Base-by-base conservation (phyloP, 139 green algal genomes). In the Coelastrella sp. region DNA sequence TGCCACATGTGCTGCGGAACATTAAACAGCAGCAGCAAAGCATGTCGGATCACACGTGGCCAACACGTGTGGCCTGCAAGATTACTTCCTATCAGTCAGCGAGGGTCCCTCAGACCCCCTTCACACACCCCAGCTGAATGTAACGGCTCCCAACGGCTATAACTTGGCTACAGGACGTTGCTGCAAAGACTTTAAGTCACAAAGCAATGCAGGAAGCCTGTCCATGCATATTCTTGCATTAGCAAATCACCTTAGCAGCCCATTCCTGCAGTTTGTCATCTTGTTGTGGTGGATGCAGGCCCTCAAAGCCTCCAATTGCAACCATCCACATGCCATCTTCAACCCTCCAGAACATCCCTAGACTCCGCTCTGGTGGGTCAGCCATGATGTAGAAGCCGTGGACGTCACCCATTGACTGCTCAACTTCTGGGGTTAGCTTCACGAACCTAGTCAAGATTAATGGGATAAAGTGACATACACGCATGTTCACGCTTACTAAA, bases 271-370 rank as follows among this genome's bases (percentile, higher is more conserved):
- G 19, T 1, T 78, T 3, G 3, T 76, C 64, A 23, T 87, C 82
- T 20, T 87, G 76, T 20, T 77, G 4, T 17, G 82, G 64, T 22
- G 82, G 82, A 6, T 10, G n/a, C 19, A 23, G 73, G 14, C 57
- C 82, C 64, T 61, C 23, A 77, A 56, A 78, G 23, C 82, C 64
- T 8, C 82, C 82, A 76, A 87, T 7, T 10, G 13, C 19, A 7
- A 17, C 57, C 82, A 68, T 19, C 82, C 82, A 87, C n/a, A 68
- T 32, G 23, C 82, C 82, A 19, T 54, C 0, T 60, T 87, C 82
- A 60, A 47, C 82, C 32, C 13, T 32, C 16, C 8, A 16, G 10
- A 87, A 11, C 11, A 79, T 79, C 22, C 64, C 60, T 4, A 77
- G 23, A 64, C 60, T 77, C 23, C 57, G 57, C 13, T 78, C 82